Evolutionary conservation across 2,329 filamentous ascomycete species (phyloP).

Genomic region (Aureobasidium sp.): DNA sequence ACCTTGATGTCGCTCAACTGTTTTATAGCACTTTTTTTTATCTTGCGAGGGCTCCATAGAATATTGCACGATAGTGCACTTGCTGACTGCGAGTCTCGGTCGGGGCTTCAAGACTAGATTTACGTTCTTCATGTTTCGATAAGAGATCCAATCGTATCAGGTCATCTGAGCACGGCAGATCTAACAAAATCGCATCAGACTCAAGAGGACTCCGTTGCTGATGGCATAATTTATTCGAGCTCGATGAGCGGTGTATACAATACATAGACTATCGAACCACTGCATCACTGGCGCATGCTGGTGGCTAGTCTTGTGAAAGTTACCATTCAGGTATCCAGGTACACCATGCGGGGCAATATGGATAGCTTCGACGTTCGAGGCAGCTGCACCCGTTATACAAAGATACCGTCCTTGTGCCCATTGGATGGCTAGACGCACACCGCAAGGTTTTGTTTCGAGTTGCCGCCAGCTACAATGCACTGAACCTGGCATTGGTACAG

Average conservation of each 20-base stretch:
- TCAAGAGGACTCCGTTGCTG: neutral
- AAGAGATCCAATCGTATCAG: neutral
- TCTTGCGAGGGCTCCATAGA: neutral
- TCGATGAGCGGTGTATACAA: slow-evolving; percentile 11
- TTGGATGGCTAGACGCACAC: slow-evolving; percentile 9
- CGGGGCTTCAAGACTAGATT: neutral
- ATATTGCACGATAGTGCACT: neutral
- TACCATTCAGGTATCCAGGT: neutral
- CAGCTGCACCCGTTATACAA: slow-evolving; percentile 3
- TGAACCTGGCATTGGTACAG: neutral
- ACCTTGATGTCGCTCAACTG: neutral
- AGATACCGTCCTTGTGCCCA: neutral
- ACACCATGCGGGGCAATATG: neutral
- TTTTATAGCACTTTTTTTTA: neutral
- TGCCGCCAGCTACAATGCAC: neutral
- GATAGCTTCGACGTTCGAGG: slow-evolving; percentile 4
- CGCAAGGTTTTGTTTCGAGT: neutral
- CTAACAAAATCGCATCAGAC: neutral
- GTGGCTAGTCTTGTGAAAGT: neutral
- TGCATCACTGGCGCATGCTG: slow-evolving; percentile 8
- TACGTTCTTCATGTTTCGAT: neutral
- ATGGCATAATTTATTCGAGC: slow-evolving; percentile 1
- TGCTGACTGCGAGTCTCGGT: neutral
- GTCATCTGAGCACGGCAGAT: neutral
- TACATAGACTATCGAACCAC: slow-evolving; percentile 5